Evolutionary conservation across 2,329 filamentous ascomycete species (phyloP), one percentile per base, ranked within the genome.

Genomic region (Botrytis galanthina): DNA sequence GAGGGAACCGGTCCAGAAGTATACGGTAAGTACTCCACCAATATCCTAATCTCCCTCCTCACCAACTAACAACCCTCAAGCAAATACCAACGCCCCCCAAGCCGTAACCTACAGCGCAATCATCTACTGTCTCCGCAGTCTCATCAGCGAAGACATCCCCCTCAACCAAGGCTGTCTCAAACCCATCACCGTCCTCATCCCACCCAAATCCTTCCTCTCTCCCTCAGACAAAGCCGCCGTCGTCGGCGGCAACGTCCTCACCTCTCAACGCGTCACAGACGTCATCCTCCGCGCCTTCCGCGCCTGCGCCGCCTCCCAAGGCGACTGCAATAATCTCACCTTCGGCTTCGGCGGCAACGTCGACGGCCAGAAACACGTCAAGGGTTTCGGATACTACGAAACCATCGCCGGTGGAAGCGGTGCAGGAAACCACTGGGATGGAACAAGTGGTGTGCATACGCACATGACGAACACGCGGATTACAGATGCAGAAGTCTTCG

Each of bases 381-480:
- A 89, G 51, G 93, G 93, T 0, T 96, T 96, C 80, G 93, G 93
- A 16, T 96, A 95, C 84, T 95, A 95, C 81, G 93, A 96, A 82
- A 95, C 93, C 9, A 94, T 96, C 75, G 91, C 91, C 0, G 93
- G 93, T 57, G 93, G 93, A 0, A 89, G 87, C 57, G 93, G 93
- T 42, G 93, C 93, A 0, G 92, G 92, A 0, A 87, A 90, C 0
- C 85, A 86, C 22, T 95, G 92, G 92, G 85, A 91, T 74, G 93
- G 93, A 54, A 91, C 91, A 18, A 89, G 63, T 54, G 92, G 92
- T 35, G 92, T 94, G 29, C 92, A 95, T 80, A 91, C 89, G 1
- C 92, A 95, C 82, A 94, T 94, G 91, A 95, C 93, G 16, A 95
- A 95, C 81, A 95, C 92, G 5, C 87, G 92, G 20, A 95, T 95